Evolutionary conservation across 2,329 filamentous ascomycete genomes (phyloP).

Genomic region (Aspergillus brasiliensis): DNA sequence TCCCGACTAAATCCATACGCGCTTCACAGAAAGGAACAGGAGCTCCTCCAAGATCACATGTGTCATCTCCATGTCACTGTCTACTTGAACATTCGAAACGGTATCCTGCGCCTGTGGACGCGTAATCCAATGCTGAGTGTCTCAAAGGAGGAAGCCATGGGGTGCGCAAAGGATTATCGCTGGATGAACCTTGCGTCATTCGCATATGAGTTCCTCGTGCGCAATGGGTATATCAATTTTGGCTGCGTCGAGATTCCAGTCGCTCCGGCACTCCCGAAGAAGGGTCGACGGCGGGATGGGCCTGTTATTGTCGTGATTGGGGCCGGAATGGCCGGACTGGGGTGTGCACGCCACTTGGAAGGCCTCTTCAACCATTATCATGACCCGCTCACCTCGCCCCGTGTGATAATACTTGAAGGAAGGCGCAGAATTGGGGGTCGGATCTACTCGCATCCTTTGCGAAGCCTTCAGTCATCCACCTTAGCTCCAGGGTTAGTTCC

Average conservation of each 20-base stretch:
- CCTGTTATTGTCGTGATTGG: slow-evolving; percentile 85
- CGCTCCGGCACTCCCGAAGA: slow-evolving; percentile 40
- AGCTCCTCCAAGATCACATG: slow-evolving; percentile 76
- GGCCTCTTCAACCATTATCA: slow-evolving; percentile 80
- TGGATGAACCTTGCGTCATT: slow-evolving; percentile 89
- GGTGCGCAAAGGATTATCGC: slow-evolving; percentile 81
- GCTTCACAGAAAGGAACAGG: slow-evolving; percentile 81
- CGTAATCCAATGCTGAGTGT: slow-evolving; percentile 82
- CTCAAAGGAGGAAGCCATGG: slow-evolving; percentile 80
- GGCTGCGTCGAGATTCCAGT: slow-evolving; percentile 78
- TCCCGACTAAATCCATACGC: slow-evolving; percentile 88
- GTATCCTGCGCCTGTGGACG: slow-evolving; percentile 87
- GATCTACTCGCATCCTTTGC: slow-evolving; percentile 80
- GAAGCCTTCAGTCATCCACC: slow-evolving; percentile 59
- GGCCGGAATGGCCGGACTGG: slow-evolving; percentile 90
- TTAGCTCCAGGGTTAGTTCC: slow-evolving; percentile 60
- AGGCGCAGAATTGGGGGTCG: slow-evolving; percentile 84
- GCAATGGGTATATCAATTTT: slow-evolving; percentile 94
- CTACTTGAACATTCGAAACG: slow-evolving; percentile 94
- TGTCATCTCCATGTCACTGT: slow-evolving; percentile 88
- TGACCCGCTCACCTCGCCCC: slow-evolving; percentile 66
- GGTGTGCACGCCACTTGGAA: slow-evolving; percentile 88
- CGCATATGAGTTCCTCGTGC: slow-evolving; percentile 88
- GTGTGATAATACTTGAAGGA: slow-evolving; percentile 81
- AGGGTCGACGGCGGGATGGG: slow-evolving; percentile 52